Evolutionary conservation across 805 yeast genomes (phyloP).

Genomic region (Candida vartiovaarae): DNA sequence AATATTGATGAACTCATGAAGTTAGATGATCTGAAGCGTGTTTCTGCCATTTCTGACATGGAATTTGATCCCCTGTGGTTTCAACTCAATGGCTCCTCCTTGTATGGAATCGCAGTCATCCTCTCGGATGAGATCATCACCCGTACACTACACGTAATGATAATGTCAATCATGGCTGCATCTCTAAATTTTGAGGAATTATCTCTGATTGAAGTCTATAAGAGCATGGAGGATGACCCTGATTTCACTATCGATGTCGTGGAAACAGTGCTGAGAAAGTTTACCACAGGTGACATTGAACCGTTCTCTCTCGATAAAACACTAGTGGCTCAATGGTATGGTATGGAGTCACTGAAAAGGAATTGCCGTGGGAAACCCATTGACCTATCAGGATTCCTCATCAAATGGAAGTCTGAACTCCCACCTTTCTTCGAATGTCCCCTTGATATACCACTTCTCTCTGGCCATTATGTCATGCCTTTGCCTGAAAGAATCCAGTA

Average conservation of each 20-base stretch:
- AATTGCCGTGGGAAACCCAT: slow-evolving; percentile 27
- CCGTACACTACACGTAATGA: slow-evolving; percentile 28
- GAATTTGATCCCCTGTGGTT: slow-evolving; percentile 53
- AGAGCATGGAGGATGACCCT: slow-evolving; percentile 24
- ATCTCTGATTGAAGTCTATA: slow-evolving; percentile 24
- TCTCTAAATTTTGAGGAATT: slow-evolving; percentile 24
- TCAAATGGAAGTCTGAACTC: slow-evolving; percentile 55
- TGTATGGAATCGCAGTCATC: slow-evolving; percentile 37
- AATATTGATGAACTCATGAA: slow-evolving; percentile 2
- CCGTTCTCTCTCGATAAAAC: slow-evolving; percentile 35
- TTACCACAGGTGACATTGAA: slow-evolving; percentile 25
- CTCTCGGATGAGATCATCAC: slow-evolving; percentile 29
- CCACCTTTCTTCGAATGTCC: slow-evolving; percentile 60
- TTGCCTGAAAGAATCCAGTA: slow-evolving; percentile 40
- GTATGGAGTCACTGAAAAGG: slow-evolving; percentile 41
- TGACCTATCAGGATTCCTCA: slow-evolving; percentile 46
- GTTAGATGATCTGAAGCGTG: slow-evolving; percentile 28
- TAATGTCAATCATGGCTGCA: slow-evolving; percentile 34
- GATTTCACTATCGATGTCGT: slow-evolving; percentile 38
- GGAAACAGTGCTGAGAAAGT: slow-evolving; percentile 43
- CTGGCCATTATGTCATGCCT: slow-evolving; percentile 51
- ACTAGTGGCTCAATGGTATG: slow-evolving; percentile 54
- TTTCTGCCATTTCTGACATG: slow-evolving; percentile 45
- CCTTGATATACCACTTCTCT: slow-evolving; percentile 44
- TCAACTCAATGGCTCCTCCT: slow-evolving; percentile 45